phyloP scores from a whole-genome alignment of 1,139 yeast species.

The Citeromyces siamensis region DNA sequence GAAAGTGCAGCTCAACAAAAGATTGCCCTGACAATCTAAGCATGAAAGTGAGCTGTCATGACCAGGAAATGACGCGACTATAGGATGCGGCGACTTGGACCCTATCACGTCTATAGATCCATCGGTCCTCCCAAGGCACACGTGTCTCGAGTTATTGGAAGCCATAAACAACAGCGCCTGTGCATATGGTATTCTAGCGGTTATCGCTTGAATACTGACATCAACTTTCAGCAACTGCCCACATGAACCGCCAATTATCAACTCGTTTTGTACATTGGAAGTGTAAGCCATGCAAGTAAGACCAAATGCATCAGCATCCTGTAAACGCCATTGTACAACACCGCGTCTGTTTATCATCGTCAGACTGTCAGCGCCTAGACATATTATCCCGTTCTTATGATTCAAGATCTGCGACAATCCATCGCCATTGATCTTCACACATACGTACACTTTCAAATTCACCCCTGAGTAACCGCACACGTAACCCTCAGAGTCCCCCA shows the following conservation, averaged over 20 bases:
- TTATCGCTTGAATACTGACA: slow-evolving; percentile 36
- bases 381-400: slow-evolving; percentile 44
- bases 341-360: slow-evolving; percentile 52
- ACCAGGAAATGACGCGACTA: slow-evolving; percentile 51
- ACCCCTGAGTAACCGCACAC: slow-evolving; percentile 18
- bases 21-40: slow-evolving; percentile 65
- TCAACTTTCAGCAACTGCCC: slow-evolving; percentile 46
- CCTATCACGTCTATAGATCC: slow-evolving; percentile 78
- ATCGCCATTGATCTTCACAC: slow-evolving; percentile 32
- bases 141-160: slow-evolving; percentile 25
- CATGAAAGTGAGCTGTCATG: slow-evolving; percentile 72
- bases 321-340: slow-evolving; percentile 5
- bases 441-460: slow-evolving; percentile 30
- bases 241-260: slow-evolving; percentile 30
- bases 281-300: slow-evolving; percentile 21
- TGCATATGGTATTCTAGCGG: slow-evolving; percentile 21
- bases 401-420: slow-evolving; percentile 38
- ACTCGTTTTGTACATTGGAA: slow-evolving; percentile 24
- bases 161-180: slow-evolving; percentile 27
- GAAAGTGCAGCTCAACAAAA: slow-evolving; percentile 74
- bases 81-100: slow-evolving; percentile 36
- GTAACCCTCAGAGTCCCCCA: slow-evolving; percentile 48
- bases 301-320: slow-evolving; percentile 5
- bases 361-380: slow-evolving; percentile 39
- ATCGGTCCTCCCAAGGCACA: slow-evolving; percentile 53